Conservation (phyloP, 257 asterid genomes). For the Lantana camara region DNA sequence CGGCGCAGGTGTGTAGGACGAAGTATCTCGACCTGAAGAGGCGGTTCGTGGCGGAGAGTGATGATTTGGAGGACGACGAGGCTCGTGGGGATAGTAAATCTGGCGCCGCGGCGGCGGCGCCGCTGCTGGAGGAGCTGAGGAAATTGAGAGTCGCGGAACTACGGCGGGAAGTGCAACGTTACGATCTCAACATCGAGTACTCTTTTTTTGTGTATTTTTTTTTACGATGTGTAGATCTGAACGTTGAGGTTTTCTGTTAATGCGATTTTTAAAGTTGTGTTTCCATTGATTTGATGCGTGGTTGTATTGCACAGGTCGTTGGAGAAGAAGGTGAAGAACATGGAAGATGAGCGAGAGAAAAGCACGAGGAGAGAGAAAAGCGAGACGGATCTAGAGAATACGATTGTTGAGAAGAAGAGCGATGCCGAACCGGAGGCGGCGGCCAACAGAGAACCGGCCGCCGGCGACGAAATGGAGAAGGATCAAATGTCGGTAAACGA, state of each 20-base stretch:
- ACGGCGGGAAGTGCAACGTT: conserved; percentile 74
- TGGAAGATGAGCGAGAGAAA: conserved; percentile 66
- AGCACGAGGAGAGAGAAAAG: conserved; percentile 39
- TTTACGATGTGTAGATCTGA: conserved; percentile 42
- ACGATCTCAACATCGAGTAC: conserved; percentile 90
- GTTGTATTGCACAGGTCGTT: conserved; percentile 53
- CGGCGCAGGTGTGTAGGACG: conserved; percentile 48
- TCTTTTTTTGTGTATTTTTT: not conserved
- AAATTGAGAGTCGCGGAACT: conserved; percentile 76
- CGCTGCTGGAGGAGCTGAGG: conserved; percentile 74
- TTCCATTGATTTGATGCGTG: conserved; percentile 29
- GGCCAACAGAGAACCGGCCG: conserved; percentile 33
- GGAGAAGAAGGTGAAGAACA: conserved; percentile 58
- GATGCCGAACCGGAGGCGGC: conserved; percentile 39
- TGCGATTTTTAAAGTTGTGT: not conserved
- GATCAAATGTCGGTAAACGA: conserved; percentile 57
- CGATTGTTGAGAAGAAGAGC: conserved; percentile 37
- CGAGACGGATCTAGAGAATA: conserved; percentile 55
- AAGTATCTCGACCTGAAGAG: conserved; percentile 61
- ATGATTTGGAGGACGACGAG: conserved; percentile 35
- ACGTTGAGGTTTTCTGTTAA: conserved; percentile 18
- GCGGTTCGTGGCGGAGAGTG: conserved; percentile 40
- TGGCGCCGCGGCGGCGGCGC: conserved; percentile 39
- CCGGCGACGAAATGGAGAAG: conserved; percentile 43
- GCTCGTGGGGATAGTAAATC: conserved; percentile 35